Percentiles rank a stretch among this genome's conserved stretches.
Evolutionary conservation across 164 flowering plant species (phyloP).

Genomic region (Tetrastigma voinierianum): DNA sequence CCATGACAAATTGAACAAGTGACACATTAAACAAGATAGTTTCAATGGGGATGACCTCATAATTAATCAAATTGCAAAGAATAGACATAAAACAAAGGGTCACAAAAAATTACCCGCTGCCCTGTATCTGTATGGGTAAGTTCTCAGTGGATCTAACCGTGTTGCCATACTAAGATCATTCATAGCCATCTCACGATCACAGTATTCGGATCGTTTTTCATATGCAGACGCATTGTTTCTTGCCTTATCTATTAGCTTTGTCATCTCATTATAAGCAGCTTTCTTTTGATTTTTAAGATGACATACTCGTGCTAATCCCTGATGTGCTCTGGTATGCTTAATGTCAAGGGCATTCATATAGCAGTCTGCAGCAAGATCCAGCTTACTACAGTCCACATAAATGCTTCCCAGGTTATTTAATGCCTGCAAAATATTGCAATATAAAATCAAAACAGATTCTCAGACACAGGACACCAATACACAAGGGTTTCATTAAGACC

Average conservation of each 20-base stretch:
- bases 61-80: not conserved
- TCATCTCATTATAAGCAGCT: conserved; percentile 90
- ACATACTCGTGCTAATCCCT: conserved; percentile 84
- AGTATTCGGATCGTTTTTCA: conserved; percentile 90
- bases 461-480: not conserved
- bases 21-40: no score
- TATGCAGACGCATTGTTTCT: conserved; percentile 76
- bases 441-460: conserved; percentile 1
- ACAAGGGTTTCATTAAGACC: not conserved
- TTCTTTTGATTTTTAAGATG: conserved; percentile 57
- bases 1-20: no score
- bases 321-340: conserved; percentile 89
- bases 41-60: no score
- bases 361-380: conserved; percentile 70
- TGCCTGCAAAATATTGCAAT: conserved; percentile 50
- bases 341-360: conserved; percentile 75
- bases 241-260: conserved; percentile 79
- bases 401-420: conserved; percentile 80
- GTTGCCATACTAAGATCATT: conserved; percentile 82
- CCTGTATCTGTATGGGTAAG: conserved; percentile 89
- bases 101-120: conserved; percentile 69
- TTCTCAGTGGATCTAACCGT: conserved; percentile 72
- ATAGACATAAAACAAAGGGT: not conserved
- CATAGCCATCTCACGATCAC: conserved; percentile 77
- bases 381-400: conserved; percentile 74